A percentile compares a stretch with the other conserved stretches of the same genome.
Evolutionary conservation across 164 flowering plant genomes (phyloP).

Genomic region (Magnolia kwangsiensis): DNA sequence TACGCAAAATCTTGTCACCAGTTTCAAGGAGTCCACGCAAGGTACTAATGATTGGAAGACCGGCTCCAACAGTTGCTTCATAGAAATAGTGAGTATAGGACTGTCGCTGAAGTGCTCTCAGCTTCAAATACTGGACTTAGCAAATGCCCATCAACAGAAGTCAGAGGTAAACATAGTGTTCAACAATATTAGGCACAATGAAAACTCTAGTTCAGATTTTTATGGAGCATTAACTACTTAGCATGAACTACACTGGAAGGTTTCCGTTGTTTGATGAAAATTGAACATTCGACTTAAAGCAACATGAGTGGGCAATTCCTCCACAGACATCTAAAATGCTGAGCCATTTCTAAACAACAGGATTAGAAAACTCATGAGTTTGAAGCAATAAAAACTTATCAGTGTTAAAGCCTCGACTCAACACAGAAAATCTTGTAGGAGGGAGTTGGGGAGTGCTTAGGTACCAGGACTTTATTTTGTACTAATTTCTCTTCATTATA

Average conservation of each 20-base stretch:
- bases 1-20: slow-evolving; percentile 81
- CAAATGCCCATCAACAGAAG: slow-evolving; percentile 7
- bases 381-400: no score
- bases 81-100: slow-evolving; percentile 97
- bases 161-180: background rate
- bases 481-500: no score
- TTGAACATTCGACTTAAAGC: no score
- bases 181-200: background rate
- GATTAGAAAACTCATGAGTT: background rate
- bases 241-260: background rate
- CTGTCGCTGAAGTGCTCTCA: slow-evolving; percentile 88
- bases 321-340: background rate
- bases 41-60: slow-evolving; percentile 93
- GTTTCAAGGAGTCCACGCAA: slow-evolving; percentile 92
- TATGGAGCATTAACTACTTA: background rate
- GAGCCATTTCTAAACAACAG: background rate
- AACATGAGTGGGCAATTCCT: no score
- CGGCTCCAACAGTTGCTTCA: slow-evolving; percentile 99
- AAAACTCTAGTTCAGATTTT: background rate
- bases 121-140: slow-evolving; percentile 66
- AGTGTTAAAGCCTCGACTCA: no score
- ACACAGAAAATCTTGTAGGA: no score
- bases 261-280: background rate
- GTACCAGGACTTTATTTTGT: no score
- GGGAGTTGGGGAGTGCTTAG: no score